These are phyloP conservation scores for Fremontodendron californicum DNA, from an alignment of 345 rosid genomes.

Conservation along the genomic window DNA sequence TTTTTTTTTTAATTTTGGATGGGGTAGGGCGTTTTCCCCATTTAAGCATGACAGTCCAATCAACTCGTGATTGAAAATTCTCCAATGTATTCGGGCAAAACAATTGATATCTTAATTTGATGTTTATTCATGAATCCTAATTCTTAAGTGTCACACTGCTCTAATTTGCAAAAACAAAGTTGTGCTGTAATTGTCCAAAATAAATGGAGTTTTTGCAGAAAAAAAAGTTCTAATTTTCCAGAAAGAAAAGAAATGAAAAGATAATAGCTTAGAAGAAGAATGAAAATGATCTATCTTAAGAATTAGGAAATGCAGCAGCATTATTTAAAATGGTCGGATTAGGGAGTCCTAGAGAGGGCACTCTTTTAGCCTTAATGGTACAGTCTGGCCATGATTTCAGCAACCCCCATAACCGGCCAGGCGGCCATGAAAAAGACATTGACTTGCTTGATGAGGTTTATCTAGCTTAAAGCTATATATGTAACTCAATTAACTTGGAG, in stretches of 20 bases:
- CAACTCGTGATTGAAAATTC: neutral
- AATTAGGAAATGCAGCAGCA: neutral
- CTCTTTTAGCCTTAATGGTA: neutral
- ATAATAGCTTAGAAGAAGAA: neutral
- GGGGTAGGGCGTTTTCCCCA: too few relatives aligned
- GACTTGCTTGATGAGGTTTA: neutral
- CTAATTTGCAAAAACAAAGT: neutral
- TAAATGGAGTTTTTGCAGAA: neutral
- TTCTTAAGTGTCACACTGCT: neutral
- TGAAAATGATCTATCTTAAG: neutral
- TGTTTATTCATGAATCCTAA: neutral
- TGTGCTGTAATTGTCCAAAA: neutral
- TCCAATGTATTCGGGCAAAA: constrained; percentile 1
- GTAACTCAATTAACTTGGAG: neutral
- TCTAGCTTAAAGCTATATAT: neutral
- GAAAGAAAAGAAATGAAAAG: neutral
- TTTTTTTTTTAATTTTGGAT: too few relatives aligned
- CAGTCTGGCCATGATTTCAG: neutral
- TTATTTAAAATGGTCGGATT: neutral
- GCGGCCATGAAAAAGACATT: neutral
- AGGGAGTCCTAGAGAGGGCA: neutral
- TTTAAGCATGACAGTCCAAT: neutral
- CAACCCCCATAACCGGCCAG: neutral
- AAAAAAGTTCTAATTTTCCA: neutral
- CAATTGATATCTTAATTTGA: neutral